Percentiles rank a stretch among this genome's conserved stretches.
Evolutionary conservation across 2,329 filamentous ascomycete genomes (phyloP).

Genomic region (Lecanoromycetidae sp.): DNA sequence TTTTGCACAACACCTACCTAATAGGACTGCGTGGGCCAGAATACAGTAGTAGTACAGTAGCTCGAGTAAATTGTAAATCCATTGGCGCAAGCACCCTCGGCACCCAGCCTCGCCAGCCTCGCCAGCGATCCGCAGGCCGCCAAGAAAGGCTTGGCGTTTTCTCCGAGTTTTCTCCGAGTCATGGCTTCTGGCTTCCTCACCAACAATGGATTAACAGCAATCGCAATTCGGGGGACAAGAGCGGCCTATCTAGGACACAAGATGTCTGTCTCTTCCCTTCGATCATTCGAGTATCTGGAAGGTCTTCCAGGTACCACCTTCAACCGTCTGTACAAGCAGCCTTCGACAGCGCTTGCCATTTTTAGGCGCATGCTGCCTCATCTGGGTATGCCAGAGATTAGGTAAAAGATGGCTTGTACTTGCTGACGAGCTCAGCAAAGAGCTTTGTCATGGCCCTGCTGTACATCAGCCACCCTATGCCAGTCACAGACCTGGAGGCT

Average conservation of each 20-base stretch:
- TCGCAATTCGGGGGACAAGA: not conserved
- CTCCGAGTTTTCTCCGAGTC: not conserved
- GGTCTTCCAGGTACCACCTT: slow-evolving; percentile 81
- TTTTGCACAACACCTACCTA: no score
- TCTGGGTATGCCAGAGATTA: slow-evolving; percentile 46
- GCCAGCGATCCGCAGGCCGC: no score
- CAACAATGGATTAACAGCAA: slow-evolving; percentile 1
- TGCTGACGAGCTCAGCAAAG: slow-evolving; percentile 51
- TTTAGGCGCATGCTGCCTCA: slow-evolving; percentile 95
- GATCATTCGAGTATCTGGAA: slow-evolving; percentile 82
- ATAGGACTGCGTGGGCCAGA: no score
- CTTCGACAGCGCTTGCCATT: slow-evolving; percentile 86
- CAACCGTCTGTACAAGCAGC: slow-evolving; percentile 84
- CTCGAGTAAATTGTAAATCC: no score
- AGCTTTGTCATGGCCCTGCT: slow-evolving; percentile 91
- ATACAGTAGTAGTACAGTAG: no score
- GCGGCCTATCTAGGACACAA: slow-evolving; percentile 18
- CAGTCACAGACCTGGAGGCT: slow-evolving; percentile 65
- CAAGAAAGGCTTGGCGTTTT: no score
- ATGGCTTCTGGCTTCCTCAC: not conserved
- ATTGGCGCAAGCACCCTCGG: no score
- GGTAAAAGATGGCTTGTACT: not conserved
- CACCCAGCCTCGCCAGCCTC: no score
- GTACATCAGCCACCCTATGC: slow-evolving; percentile 73
- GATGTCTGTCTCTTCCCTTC: slow-evolving; percentile 46